Base-by-base conservation (phyloP, 2,329 filamentous ascomycete species). In the Didymella lethalis region DNA sequence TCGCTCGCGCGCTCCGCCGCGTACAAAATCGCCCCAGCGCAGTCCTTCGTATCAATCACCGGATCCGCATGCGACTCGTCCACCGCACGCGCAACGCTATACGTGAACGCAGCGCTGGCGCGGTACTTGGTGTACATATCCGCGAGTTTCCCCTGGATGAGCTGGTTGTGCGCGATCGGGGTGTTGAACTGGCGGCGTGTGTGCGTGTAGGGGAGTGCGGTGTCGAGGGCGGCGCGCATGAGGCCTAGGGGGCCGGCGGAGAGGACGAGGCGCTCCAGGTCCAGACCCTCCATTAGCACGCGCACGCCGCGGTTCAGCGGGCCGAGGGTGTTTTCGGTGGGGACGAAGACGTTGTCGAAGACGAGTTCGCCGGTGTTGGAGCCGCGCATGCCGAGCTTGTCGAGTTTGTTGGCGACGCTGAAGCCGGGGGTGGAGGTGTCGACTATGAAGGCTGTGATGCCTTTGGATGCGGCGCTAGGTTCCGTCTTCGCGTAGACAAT, bases 311-410 rank as follows among this genome's bases (percentile, higher is more conserved):
- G 87, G 80, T 97, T 90, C 57, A 96, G 73, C 38, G 85, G 78
- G 29, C 95, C 95, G 0, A 99, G 85, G 0, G 97, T 79, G 75
- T 96, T 92, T 70, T 90, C 89, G 8, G 82, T 80, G 3, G 95
- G 93, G 7, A 98, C 92, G 73, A 97, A 97, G 57, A 97, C 92
- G 65, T 89, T 84, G 63, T 97, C 93, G 67, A 98, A 96, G 55
- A 94, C 86, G 25, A 98, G 85, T 78, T 98, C 95, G 70, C 95
- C 95, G 0, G 95, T 98, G 79, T 97, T 97, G 67, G 91, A 95
- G 59, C 95, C 95, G 57, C 95, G 87, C 95, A 99, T 99, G 67
- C 95, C 95, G 78, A 99, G 90, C 81, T 99, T 98, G 83, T 98
- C 94, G 18, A 98, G 87, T 80, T 98, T 98, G 62, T 92, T 85